These are phyloP conservation scores for Serendipita sp. DNA, from an alignment of 768 basidiomycete genomes.

Conservation along the genomic window DNA sequence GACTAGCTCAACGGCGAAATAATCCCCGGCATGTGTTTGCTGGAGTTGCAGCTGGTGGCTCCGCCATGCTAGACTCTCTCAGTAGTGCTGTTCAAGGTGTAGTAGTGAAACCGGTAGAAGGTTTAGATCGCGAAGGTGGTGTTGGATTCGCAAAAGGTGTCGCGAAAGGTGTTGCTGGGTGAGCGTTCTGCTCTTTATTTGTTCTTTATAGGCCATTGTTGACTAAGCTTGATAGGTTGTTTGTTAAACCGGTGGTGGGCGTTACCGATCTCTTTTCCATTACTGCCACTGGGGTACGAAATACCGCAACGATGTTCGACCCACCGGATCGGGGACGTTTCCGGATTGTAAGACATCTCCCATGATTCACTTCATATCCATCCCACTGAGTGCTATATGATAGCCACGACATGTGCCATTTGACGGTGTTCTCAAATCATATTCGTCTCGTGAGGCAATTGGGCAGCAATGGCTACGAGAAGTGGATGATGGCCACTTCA, in stretches of 20 bases:
- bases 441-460: conserved; percentile 72
- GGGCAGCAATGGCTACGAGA: conserved; percentile 98
- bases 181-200: conserved; percentile 11
- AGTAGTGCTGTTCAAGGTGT: conserved; percentile 95
- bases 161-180: conserved; percentile 94
- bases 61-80: conserved; percentile 83
- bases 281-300: conserved; percentile 80
- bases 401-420: conserved; percentile 73
- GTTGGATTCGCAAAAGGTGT: conserved; percentile 96
- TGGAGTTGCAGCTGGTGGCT: conserved; percentile 89
- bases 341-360: conserved; percentile 39
- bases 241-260: conserved; percentile 76
- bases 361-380: background rate
- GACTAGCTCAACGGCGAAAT: conserved; percentile 82
- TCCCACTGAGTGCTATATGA: conserved; percentile 7
- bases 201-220: background rate
- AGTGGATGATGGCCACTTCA: conserved; percentile 73
- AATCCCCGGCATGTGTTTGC: conserved; percentile 96
- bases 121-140: conserved; percentile 86
- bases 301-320: conserved; percentile 97
- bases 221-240: conserved; percentile 2
- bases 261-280: conserved; percentile 93
- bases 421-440: conserved; percentile 81
- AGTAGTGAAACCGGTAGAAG: conserved; percentile 91
- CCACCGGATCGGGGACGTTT: conserved; percentile 76